phyloP scores from a whole-genome alignment of 1,284 basidiomycete species.

The Inonotus hispidus region DNA sequence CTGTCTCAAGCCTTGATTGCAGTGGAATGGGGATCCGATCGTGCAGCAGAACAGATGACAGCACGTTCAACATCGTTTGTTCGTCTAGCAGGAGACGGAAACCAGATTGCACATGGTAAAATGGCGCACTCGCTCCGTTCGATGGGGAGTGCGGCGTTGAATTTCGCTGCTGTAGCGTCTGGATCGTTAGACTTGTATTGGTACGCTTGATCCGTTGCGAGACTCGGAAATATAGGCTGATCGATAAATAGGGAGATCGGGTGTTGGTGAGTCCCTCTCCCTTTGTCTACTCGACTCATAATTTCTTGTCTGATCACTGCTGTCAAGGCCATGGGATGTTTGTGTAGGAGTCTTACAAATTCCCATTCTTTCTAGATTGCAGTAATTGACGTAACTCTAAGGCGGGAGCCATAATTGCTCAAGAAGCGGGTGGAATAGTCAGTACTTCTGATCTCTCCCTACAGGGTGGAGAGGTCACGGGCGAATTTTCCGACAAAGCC shows the following conservation, averaged over 20 bases:
- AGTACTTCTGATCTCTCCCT: constrained; percentile 59
- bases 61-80: constrained; percentile 71
- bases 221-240: not conserved
- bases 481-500: constrained; percentile 45
- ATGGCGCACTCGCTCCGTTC: constrained; percentile 88
- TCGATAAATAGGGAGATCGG: constrained; percentile 76
- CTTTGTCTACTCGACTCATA: no score
- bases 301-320: not conserved
- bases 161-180: constrained; percentile 79
- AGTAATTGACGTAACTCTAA: constrained; percentile 26
- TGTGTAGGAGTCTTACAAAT: constrained; percentile 45
- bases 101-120: constrained; percentile 57
- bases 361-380: not conserved
- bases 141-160: constrained; percentile 82
- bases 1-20: constrained; percentile 82
- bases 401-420: constrained; percentile 88
- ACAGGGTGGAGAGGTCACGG: constrained; percentile 46
- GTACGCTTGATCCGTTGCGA: constrained; percentile 35
- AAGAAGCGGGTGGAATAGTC: constrained; percentile 82
- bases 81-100: constrained; percentile 72
- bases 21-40: constrained; percentile 91
- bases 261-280: constrained; percentile 53
- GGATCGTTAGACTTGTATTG: constrained; percentile 82
- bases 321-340: constrained; percentile 83
- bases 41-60: constrained; percentile 50